Percentiles rank a stretch among this genome's conserved stretches.
phyloP scores from a whole-genome alignment of 1,139 yeast genomes.

The Blastobotrys aristatus region DNA sequence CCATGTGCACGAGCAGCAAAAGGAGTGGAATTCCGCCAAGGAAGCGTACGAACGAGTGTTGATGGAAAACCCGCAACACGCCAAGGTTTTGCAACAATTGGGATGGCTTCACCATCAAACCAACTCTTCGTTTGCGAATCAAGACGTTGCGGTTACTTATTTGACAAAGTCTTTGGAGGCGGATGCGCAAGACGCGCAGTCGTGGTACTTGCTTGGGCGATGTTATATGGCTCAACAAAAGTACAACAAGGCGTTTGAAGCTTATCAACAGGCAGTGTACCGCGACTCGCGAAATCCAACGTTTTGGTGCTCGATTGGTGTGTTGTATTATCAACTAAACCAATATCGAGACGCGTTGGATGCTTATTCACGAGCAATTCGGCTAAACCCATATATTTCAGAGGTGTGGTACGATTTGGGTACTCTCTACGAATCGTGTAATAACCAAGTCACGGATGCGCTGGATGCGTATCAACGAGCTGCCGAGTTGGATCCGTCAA shows the following conservation, averaged over 20 bases:
- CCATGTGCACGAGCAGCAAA: constrained; percentile 87
- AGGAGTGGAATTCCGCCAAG: constrained; percentile 85
- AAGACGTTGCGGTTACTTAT: constrained; percentile 76
- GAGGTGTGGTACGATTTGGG: constrained; percentile 99
- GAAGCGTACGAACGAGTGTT: constrained; percentile 94
- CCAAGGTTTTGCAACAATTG: constrained; percentile 90
- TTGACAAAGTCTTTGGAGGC: constrained; percentile 83
- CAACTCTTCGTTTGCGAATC: constrained; percentile 63
- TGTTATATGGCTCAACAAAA: constrained; percentile 96
- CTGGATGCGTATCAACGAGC: constrained; percentile 96
- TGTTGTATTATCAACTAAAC: constrained; percentile 87
- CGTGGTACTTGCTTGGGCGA: constrained; percentile 95
- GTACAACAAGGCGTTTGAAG: constrained; percentile 93
- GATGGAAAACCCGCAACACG: constrained; percentile 86
- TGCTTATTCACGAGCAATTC: constrained; percentile 93
- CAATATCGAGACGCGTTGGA: constrained; percentile 96
- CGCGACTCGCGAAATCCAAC: constrained; percentile 95
- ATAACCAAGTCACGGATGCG: constrained; percentile 91
- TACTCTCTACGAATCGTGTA: constrained; percentile 92
- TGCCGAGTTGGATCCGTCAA: constrained; percentile 88
- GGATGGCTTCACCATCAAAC: constrained; percentile 95
- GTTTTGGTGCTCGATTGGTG: constrained; percentile 99
- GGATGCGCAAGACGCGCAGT: constrained; percentile 87
- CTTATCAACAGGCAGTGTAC: constrained; percentile 97
- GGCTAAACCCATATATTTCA: constrained; percentile 89